A percentile compares a stretch with the other conserved stretches of the same genome.
These are phyloP conservation scores for Penicillium concentricum DNA, from an alignment of 2,329 filamentous ascomycete species.

Conservation along the genomic window DNA sequence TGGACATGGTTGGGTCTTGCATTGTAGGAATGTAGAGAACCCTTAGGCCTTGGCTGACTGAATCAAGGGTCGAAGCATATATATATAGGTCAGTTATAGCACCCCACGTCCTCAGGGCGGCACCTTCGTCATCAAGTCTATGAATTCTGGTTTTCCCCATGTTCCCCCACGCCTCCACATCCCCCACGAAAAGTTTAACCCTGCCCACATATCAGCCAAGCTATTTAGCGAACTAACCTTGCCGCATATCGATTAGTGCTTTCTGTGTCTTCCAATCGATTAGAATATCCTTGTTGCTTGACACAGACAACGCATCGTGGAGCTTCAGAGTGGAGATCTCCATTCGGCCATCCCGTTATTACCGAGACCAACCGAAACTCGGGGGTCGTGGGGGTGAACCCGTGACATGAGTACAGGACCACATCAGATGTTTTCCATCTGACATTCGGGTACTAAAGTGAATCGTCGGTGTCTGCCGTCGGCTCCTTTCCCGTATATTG, in stretches of 20 bases:
- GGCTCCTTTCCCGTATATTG: neutral
- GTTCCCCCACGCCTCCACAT: constrained; percentile 7
- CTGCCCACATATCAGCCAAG: neutral
- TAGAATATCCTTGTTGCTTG: neutral
- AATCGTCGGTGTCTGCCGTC: neutral
- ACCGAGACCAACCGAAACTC: constrained; percentile 5
- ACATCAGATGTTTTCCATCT: neutral
- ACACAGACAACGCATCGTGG: neutral
- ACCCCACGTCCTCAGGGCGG: neutral
- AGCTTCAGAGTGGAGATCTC: neutral
- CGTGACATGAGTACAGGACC: neutral
- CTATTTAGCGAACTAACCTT: neutral
- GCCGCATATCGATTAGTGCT: neutral
- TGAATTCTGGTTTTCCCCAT: neutral
- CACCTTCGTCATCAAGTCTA: neutral
- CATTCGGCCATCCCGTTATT: neutral
- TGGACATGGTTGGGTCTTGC: constrained; percentile 15
- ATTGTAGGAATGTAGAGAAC: neutral
- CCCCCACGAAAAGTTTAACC: neutral
- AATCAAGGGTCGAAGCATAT: neutral
- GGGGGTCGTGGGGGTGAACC: constrained; percentile 4
- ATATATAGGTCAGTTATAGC: neutral
- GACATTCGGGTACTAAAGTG: neutral
- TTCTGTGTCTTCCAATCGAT: neutral
- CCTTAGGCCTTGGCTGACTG: neutral